Conservation (phyloP, 768 basidiomycete genomes). For the Brasilioporus rufonigricans region DNA sequence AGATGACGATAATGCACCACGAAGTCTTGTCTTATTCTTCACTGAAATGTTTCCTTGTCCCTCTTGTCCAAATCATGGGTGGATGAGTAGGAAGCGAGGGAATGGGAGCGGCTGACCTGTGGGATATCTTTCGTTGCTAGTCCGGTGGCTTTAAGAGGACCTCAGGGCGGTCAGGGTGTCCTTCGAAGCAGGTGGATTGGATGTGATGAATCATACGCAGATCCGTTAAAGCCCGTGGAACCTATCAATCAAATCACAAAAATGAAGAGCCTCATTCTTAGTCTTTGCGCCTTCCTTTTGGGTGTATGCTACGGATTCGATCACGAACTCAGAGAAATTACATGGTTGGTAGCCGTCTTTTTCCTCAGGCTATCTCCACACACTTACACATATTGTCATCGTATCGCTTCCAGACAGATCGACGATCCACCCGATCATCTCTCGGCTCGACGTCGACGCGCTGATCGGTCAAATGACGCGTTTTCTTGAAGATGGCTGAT, state of each 20-base stretch:
- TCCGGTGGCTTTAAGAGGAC: slow-evolving; percentile 98
- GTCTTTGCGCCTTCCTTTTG: slow-evolving; percentile 86
- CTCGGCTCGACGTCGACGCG: slow-evolving; percentile 85
- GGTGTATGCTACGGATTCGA: slow-evolving; percentile 97
- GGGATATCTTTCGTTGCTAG: slow-evolving; percentile 77
- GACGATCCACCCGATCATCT: slow-evolving; percentile 87
- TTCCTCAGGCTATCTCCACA: background rate
- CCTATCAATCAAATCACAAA: slow-evolving; percentile 90
- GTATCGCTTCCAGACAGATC: slow-evolving; percentile 42
- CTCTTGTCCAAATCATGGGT: slow-evolving; percentile 69
- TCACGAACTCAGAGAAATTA: slow-evolving; percentile 91
- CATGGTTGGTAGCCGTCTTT: slow-evolving; percentile 56
- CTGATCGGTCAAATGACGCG: slow-evolving; percentile 84
- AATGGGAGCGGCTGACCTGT: slow-evolving; percentile 92
- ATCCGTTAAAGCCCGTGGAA: slow-evolving; percentile 71
- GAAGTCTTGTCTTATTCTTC: slow-evolving; percentile 78
- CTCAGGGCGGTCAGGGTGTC: slow-evolving; percentile 85
- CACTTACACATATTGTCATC: background rate
- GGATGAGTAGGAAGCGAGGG: slow-evolving; percentile 67
- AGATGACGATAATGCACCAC: slow-evolving; percentile 62
- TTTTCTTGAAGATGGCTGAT: slow-evolving; percentile 88
- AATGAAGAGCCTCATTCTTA: slow-evolving; percentile 81
- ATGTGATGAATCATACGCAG: slow-evolving; percentile 61
- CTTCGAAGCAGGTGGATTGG: slow-evolving; percentile 84
- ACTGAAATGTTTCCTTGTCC: slow-evolving; percentile 85